phyloP scores from a whole-genome alignment of 2,329 filamentous ascomycete genomes.

The Pochonia chlamydosporia region DNA sequence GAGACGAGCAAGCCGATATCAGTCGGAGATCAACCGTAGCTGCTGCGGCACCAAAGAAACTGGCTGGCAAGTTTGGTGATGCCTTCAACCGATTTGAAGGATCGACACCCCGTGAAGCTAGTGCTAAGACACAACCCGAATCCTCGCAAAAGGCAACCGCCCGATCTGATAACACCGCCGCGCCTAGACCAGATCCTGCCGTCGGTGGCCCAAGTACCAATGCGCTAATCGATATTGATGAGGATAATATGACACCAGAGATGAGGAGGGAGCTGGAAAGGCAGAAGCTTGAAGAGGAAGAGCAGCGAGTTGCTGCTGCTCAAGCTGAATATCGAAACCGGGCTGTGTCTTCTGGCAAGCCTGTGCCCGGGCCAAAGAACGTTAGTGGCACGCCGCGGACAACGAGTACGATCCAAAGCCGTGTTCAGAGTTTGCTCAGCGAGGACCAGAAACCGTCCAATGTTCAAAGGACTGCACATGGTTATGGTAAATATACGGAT shows the following conservation, averaged over 20 bases:
- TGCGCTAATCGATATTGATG: slow-evolving; percentile 53
- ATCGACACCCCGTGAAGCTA: slow-evolving; percentile 28
- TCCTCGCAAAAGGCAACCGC: slow-evolving; percentile 44
- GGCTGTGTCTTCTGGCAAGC: slow-evolving; percentile 39
- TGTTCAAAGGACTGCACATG: slow-evolving; percentile 69
- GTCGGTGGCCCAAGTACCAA: slow-evolving; percentile 54
- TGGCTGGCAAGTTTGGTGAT: slow-evolving; percentile 87
- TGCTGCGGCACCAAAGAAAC: slow-evolving; percentile 70
- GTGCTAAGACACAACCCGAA: slow-evolving; percentile 34
- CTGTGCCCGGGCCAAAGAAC: slow-evolving; percentile 43
- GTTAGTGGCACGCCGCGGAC: slow-evolving; percentile 60
- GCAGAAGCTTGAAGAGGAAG: slow-evolving; percentile 74
- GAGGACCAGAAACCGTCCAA: slow-evolving; percentile 61
- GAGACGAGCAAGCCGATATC: slow-evolving; percentile 36
- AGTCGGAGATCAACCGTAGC: slow-evolving; percentile 70
- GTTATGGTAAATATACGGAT: slow-evolving; percentile 83
- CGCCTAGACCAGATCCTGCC: slow-evolving; percentile 70
- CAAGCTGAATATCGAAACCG: slow-evolving; percentile 82
- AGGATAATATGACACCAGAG: slow-evolving; percentile 73
- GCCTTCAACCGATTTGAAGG: slow-evolving; percentile 89
- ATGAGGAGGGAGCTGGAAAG: slow-evolving; percentile 87
- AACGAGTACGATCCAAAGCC: slow-evolving; percentile 75
- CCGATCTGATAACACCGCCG: slow-evolving; percentile 57
- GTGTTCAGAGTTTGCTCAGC: slow-evolving; percentile 78
- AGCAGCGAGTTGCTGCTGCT: slow-evolving; percentile 80